Evolutionary conservation across 495 filamentous ascomycete genomes (phyloP), one percentile per base, ranked within the genome.

Genomic region (Saxophila tyrrhenica): DNA sequence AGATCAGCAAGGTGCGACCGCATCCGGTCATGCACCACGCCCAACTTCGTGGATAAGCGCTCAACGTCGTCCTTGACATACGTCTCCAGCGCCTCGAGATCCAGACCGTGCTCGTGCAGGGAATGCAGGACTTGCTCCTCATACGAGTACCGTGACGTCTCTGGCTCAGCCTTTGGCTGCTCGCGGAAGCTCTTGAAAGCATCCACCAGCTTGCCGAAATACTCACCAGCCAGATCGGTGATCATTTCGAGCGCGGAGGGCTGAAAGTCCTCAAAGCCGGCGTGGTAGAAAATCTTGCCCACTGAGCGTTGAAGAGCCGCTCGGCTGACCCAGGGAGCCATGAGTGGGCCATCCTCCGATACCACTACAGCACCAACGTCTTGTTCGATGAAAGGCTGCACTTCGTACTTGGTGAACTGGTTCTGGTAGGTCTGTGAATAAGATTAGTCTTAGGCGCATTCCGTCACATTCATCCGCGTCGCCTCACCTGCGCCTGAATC

Each of bases 191-290:
- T 74, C 56, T 84, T 86, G 55, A 95, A 74, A 0, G 86, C 88
- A 49, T 78, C 75, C 1, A 82, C 81, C 16, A 99, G 70, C 62
- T 94, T 94, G 47, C 77, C 73, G 61, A 99, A 94, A 67, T 87
- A 97, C 59, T 95, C 86, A 21, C 82, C 81, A 0, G 90, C 89
- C 44, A 95, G 82, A 62, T 96, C 91, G 0, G 94, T 95, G 38
- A 90, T 81, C 0, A 85, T 78, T 56, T 97, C 94, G 25, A 99
- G 70, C 41, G 92, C 91, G 29, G 88, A 91, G 5, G 92, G 92
- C 61, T 99, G 92, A 57, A 90, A 89, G 62, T 99, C 94, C 68
- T 99, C 92, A 59, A 97, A 99, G 7, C 92, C 92, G 51, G 94
- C 84, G 69, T 95, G 89, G 64, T 95, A 96, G 62, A 95, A 94